A percentile compares a stretch with the other conserved stretches of the same genome.
These are phyloP conservation scores for Hanseniaspora jakobsenii DNA, from an alignment of 805 yeast genomes.

Conservation along the genomic window DNA sequence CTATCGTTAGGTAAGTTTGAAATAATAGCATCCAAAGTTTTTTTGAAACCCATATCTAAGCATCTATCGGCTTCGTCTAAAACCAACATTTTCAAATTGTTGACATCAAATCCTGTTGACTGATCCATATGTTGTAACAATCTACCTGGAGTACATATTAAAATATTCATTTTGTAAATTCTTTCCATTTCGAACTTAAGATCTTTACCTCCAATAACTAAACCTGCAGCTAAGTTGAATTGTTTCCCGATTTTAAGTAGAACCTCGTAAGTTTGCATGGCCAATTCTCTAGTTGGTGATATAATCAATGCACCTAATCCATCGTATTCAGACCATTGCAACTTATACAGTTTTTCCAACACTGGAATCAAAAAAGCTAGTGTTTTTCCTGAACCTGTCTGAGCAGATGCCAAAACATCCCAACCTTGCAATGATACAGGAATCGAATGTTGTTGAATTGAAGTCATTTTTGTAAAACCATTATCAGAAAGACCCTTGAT, in stretches of 20 bases:
- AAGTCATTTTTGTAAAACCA: constrained; percentile 72
- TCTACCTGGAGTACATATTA: constrained; percentile 88
- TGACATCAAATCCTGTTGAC: constrained; percentile 63
- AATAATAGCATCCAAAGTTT: constrained; percentile 68
- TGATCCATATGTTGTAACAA: constrained; percentile 83
- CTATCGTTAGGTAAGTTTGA: constrained; percentile 66
- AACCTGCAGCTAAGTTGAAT: constrained; percentile 71
- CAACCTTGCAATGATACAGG: constrained; percentile 63
- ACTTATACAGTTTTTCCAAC: constrained; percentile 53
- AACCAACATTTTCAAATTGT: constrained; percentile 65
- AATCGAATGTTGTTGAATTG: constrained; percentile 70
- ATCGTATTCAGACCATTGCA: constrained; percentile 68
- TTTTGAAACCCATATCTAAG: constrained; percentile 84
- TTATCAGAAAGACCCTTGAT: constrained; percentile 62
- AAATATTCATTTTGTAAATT: constrained; percentile 62
- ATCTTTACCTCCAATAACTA: constrained; percentile 90
- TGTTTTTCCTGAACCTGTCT: constrained; percentile 79
- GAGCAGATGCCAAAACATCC: constrained; percentile 79
- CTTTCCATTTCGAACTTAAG: constrained; percentile 71
- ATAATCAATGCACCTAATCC: constrained; percentile 82
- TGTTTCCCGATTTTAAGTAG: constrained; percentile 66
- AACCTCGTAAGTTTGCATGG: constrained; percentile 83
- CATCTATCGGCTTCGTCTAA: constrained; percentile 89
- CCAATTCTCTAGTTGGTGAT: constrained; percentile 88
- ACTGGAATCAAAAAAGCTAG: constrained; percentile 76